phyloP scores from a whole-genome alignment of 129 eudicot species.

The Logfia minima region DNA sequence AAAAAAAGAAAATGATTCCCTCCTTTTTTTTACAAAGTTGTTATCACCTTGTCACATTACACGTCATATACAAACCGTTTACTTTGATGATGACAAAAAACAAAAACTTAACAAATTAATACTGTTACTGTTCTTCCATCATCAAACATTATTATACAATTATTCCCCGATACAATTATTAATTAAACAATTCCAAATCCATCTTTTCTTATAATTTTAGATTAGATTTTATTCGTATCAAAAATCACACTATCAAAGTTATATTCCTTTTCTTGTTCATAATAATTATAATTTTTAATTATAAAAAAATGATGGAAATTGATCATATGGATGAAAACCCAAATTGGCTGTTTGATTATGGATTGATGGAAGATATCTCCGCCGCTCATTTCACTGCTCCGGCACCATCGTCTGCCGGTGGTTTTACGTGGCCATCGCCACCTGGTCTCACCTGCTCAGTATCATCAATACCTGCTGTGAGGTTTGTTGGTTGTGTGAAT shows the following conservation, averaged over 20 bases:
- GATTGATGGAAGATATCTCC: constrained; percentile 49
- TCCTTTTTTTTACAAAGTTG: background rate
- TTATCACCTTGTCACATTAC: background rate
- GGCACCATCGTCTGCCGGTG: constrained; percentile 15
- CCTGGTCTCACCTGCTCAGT: constrained; percentile 23
- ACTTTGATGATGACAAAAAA: constrained; percentile 28
- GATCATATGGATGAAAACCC: constrained; percentile 40
- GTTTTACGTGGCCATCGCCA: constrained; percentile 38
- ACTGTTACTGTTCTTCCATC: constrained; percentile 19
- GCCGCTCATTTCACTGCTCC: constrained; percentile 24
- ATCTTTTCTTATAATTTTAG: background rate
- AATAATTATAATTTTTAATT: background rate
- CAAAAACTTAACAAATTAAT: background rate
- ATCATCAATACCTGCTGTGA: constrained; percentile 28
- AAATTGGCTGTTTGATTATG: constrained; percentile 68
- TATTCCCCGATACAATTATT: constrained; percentile 33
- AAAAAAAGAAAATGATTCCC: background rate
- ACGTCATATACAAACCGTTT: background rate
- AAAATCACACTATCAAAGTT: background rate
- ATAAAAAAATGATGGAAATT: constrained; percentile 36
- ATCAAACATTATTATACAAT: constrained; percentile 10
- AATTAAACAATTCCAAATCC: background rate
- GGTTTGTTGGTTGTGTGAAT: constrained; percentile 20
- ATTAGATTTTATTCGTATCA: constrained; percentile 7
- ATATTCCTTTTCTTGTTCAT: background rate